These are phyloP conservation scores for Trichomonas vaginalis DNA, from an alignment of 208 protist species.

Conservation along the genomic window DNA sequence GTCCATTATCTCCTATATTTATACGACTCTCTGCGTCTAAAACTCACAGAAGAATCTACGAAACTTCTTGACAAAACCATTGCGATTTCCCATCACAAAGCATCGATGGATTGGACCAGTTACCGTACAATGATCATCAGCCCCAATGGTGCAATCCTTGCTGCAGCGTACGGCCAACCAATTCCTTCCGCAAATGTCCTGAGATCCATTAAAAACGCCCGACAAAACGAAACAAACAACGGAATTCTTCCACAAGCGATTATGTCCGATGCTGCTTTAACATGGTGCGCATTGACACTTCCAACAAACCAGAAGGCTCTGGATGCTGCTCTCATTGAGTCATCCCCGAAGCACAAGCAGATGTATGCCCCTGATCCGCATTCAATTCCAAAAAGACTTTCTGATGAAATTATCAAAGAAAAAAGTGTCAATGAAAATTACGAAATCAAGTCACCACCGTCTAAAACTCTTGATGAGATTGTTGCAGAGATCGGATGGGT, in stretches of 20 bases:
- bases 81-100: neutral
- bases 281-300: neutral
- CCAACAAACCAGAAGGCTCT: neutral
- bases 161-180: neutral
- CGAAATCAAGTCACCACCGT: neutral
- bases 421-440: neutral
- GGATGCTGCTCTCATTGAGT: neutral
- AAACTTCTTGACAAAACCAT: neutral
- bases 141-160: neutral
- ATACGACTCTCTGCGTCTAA: neutral
- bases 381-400: neutral
- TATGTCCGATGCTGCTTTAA: neutral
- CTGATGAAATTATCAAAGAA: neutral
- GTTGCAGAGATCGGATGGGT: neutral
- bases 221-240: neutral
- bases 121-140: neutral
- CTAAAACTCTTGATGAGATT: neutral
- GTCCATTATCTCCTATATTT: neutral
- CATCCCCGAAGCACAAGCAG: neutral
- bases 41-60: neutral
- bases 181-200: neutral
- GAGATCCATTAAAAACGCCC: neutral
- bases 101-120: conserved; percentile 5
- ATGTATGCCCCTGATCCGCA: neutral
- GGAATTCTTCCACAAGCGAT: neutral